Evolutionary conservation across 495 filamentous ascomycete species (phyloP).

Genomic region (Letharia columbiana): DNA sequence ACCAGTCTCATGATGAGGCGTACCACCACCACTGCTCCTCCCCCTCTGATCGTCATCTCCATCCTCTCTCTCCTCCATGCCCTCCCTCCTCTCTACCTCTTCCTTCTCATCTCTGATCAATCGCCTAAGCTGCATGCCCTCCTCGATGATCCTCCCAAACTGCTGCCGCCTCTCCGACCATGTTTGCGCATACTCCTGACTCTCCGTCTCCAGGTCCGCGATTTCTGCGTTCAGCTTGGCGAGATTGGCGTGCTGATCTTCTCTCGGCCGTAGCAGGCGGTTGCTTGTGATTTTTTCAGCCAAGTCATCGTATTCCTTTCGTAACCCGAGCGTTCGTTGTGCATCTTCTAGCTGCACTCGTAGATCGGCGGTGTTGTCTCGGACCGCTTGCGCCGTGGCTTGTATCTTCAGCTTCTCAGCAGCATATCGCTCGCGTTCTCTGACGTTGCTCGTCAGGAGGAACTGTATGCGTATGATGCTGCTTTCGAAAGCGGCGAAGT

Average conservation of each 20-base stretch:
- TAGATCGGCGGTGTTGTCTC: conserved; percentile 64
- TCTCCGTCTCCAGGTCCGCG: conserved; percentile 74
- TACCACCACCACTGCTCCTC: conserved; percentile 49
- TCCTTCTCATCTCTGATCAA: conserved; percentile 95
- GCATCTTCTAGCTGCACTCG: conserved; percentile 66
- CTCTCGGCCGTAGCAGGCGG: conserved; percentile 65
- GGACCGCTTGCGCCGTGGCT: conserved; percentile 63
- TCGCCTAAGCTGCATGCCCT: conserved; percentile 74
- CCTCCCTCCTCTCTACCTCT: conserved; percentile 65
- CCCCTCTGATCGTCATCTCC: conserved; percentile 55
- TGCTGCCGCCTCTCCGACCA: conserved; percentile 82
- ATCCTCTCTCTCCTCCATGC: conserved; percentile 67
- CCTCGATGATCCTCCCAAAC: conserved; percentile 84
- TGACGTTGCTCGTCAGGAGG: conserved; percentile 69
- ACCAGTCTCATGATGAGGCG: conserved; percentile 55
- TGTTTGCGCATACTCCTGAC: conserved; percentile 67
- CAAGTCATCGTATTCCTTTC: conserved; percentile 79
- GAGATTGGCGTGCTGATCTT: conserved; percentile 72
- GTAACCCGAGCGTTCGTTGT: conserved; percentile 62
- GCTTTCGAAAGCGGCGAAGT: conserved; percentile 84
- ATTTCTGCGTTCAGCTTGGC: conserved; percentile 81
- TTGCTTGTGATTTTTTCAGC: conserved; percentile 81
- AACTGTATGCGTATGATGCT: conserved; percentile 84
- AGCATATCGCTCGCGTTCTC: conserved; percentile 79
- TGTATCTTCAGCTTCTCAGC: conserved; percentile 70